Conservation (phyloP, 1,139 yeast genomes). For the Geotrichum klebahnii region DNA sequence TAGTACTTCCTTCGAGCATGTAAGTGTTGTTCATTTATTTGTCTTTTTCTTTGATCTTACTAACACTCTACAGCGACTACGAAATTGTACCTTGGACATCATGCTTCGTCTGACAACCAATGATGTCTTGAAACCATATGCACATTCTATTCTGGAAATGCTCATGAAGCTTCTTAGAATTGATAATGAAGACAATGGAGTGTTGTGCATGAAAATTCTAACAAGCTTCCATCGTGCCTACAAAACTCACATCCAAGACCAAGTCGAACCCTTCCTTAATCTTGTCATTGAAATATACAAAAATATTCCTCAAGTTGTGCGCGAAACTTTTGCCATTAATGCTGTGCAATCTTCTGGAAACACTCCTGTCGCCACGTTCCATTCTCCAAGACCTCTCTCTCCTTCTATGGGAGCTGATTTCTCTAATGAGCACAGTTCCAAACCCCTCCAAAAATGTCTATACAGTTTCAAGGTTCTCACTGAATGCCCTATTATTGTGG, state of each 20-base stretch:
- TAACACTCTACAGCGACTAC: slow-evolving; percentile 43
- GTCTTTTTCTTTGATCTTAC: background rate
- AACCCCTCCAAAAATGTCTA: slow-evolving; percentile 52
- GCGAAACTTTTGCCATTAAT: slow-evolving; percentile 51
- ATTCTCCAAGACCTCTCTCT: slow-evolving; percentile 44
- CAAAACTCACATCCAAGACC: slow-evolving; percentile 56
- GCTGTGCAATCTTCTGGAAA: slow-evolving; percentile 25
- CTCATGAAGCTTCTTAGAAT: slow-evolving; percentile 57
- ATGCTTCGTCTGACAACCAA: slow-evolving; percentile 78
- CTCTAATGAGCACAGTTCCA: slow-evolving; percentile 37
- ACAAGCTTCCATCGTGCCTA: slow-evolving; percentile 87
- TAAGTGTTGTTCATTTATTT: slow-evolving; percentile 23
- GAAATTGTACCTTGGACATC: slow-evolving; percentile 73
- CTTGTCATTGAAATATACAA: slow-evolving; percentile 73
- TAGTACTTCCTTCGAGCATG: slow-evolving; percentile 34
- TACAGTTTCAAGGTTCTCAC: slow-evolving; percentile 85
- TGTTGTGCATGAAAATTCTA: slow-evolving; percentile 80
- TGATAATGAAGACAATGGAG: slow-evolving; percentile 96
- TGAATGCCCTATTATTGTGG: slow-evolving; percentile 97
- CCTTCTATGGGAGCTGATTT: slow-evolving; percentile 42
- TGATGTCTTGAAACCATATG: slow-evolving; percentile 73
- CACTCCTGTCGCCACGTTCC: slow-evolving; percentile 30
- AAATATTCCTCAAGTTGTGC: slow-evolving; percentile 73
- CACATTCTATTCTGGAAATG: slow-evolving; percentile 57
- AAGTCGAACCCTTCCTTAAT: slow-evolving; percentile 75